These are phyloP conservation scores for Aspergillus avenaceus DNA, from an alignment of 495 filamentous ascomycete species.

Conservation along the genomic window DNA sequence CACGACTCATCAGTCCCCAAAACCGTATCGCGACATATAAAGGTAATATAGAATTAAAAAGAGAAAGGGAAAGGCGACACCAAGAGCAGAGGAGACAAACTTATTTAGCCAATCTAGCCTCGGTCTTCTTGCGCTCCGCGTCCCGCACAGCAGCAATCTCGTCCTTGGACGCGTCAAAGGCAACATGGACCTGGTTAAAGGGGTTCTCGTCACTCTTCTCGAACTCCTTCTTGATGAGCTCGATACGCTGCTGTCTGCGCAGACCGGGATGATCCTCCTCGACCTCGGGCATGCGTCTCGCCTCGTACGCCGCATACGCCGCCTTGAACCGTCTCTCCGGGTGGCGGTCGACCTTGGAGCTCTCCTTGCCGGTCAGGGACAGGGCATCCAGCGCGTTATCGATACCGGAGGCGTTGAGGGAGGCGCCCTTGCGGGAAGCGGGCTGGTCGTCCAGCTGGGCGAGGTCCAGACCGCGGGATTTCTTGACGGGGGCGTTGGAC, in stretches of 20 bases:
- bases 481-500: constrained; percentile 64
- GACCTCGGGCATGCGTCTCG: constrained; percentile 78
- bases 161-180: constrained; percentile 72
- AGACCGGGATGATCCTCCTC: constrained; percentile 74
- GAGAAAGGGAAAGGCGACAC: too few relatives aligned
- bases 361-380: constrained; percentile 51
- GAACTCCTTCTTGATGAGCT: constrained; percentile 82
- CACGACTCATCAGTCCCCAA: neutral
- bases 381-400: constrained; percentile 89
- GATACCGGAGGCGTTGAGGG: constrained; percentile 78
- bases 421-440: constrained; percentile 35
- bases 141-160: constrained; percentile 66
- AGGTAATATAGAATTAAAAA: neutral
- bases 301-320: constrained; percentile 83
- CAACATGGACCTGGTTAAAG: constrained; percentile 74
- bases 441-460: constrained; percentile 59
- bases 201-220: constrained; percentile 90
- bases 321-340: constrained; percentile 83
- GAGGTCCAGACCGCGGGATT: constrained; percentile 62
- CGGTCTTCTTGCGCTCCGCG: constrained; percentile 68
- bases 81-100: too few relatives aligned
- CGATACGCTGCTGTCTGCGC: constrained; percentile 73
- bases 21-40: too few relatives aligned
- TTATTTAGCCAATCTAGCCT: constrained; percentile 56
- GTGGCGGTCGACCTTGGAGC: constrained; percentile 73